Conservation (phyloP, 768 basidiomycete genomes). For the Panus rudis region DNA sequence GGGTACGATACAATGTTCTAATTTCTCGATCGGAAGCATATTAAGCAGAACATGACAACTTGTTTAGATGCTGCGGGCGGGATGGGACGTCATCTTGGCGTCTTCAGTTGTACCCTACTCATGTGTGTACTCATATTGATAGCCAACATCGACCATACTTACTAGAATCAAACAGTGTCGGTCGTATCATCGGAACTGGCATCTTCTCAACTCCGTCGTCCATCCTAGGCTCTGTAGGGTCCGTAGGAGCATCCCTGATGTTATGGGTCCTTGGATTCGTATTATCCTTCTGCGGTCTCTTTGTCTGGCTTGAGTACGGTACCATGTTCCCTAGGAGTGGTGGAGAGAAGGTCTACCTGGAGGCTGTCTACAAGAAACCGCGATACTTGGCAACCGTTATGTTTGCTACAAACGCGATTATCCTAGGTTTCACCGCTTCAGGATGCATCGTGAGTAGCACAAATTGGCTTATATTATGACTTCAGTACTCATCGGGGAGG, state of each 20-base stretch:
- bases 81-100: conserved; percentile 48
- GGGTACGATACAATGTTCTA: conserved; percentile 24
- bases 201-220: conserved; percentile 59
- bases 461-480: neutral
- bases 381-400: conserved; percentile 27
- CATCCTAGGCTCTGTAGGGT: conserved; percentile 49
- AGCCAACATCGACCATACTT: neutral
- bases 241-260: conserved; percentile 54
- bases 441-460: conserved; percentile 20
- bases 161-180: conserved; percentile 27
- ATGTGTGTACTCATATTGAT: conserved; percentile 35
- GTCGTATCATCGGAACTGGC: conserved; percentile 56
- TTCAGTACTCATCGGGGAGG: neutral
- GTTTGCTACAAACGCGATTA: conserved; percentile 28
- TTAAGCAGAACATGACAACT: neutral
- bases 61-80: conserved; percentile 41
- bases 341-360: conserved; percentile 58
- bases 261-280: conserved; percentile 58
- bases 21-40: neutral
- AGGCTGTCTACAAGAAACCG: conserved; percentile 39
- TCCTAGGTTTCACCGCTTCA: conserved; percentile 30
- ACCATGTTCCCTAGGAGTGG: conserved; percentile 59
- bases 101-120: conserved; percentile 49
- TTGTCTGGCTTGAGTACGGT: conserved; percentile 59
- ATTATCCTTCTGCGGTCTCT: conserved; percentile 51